Evolutionary conservation across 306 rosid species (phyloP).

Genomic region (Prunus dulcis): DNA sequence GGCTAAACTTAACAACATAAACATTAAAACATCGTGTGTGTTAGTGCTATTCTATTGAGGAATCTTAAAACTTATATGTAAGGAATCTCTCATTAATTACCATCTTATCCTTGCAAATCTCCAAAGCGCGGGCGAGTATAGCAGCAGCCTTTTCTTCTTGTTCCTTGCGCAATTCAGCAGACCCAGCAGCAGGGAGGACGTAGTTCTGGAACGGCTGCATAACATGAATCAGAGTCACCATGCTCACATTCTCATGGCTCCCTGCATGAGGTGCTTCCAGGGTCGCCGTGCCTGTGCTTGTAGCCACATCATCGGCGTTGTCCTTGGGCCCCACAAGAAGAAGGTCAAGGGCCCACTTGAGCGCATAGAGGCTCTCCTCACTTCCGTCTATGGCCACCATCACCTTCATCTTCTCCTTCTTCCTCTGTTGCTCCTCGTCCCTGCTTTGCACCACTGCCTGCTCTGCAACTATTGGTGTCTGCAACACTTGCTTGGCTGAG

Average conservation of each 20-base stretch:
- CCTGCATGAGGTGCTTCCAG: neutral
- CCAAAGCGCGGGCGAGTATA: conserved; percentile 43
- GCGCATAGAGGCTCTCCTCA: conserved; percentile 58
- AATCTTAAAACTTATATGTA: neutral
- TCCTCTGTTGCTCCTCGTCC: neutral
- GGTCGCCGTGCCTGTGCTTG: neutral
- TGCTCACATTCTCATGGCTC: conserved; percentile 16
- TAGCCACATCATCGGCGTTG: neutral
- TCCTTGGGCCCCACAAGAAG: conserved; percentile 12
- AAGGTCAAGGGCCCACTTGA: conserved; percentile 51
- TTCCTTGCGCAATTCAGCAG: conserved; percentile 34
- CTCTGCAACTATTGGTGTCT: neutral
- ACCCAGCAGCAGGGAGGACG: too few relatives aligned
- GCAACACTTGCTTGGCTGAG: neutral
- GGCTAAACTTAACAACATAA: too few relatives aligned
- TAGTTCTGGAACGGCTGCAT: conserved; percentile 33
- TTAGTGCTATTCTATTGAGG: too few relatives aligned
- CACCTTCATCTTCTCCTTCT: conserved; percentile 38
- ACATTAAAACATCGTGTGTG: too few relatives aligned
- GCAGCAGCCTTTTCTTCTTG: conserved; percentile 49
- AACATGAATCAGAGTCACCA: conserved; percentile 45
- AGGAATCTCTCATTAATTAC: conserved; percentile 19
- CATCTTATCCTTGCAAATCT: conserved; percentile 54
- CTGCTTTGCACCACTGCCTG: neutral
- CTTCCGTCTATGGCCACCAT: conserved; percentile 76